These are phyloP conservation scores for Parmelia sp. DNA, from an alignment of 495 filamentous ascomycete genomes.

Conservation along the genomic window DNA sequence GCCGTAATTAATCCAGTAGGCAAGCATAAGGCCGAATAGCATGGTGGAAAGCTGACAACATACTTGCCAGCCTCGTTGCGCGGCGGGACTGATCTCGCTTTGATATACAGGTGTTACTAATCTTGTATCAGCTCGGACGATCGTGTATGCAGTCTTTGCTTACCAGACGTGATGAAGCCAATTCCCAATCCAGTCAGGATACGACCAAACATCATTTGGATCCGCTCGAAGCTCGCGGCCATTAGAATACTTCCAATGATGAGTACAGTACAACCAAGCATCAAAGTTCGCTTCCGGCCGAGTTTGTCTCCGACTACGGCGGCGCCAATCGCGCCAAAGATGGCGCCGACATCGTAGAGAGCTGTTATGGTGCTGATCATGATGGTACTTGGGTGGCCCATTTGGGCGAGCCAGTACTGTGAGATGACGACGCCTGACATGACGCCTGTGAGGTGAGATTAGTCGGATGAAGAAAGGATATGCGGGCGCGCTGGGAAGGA, in stretches of 20 bases:
- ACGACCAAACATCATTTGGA: constrained; percentile 30
- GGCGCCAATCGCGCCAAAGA: constrained; percentile 13
- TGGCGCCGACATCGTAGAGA: constrained; percentile 12
- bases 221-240: constrained; percentile 19
- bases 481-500: background rate
- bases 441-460: constrained; percentile 21
- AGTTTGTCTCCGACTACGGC: constrained; percentile 9
- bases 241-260: constrained; percentile 10
- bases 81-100: constrained; percentile 29
- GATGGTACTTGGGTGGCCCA: constrained; percentile 12
- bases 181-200: constrained; percentile 25
- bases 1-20: constrained; percentile 32
- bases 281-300: constrained; percentile 9
- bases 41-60: constrained; percentile 31
- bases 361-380: constrained; percentile 14
- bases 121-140: background rate
- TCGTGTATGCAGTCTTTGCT: background rate
- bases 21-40: constrained; percentile 30
- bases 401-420: constrained; percentile 13
- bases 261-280: constrained; percentile 5
- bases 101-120: constrained; percentile 33
- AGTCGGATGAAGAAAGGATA: background rate
- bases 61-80: constrained; percentile 31
- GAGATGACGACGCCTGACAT: constrained; percentile 32
- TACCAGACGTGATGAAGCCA: constrained; percentile 28